Evolutionary conservation across 352 stramenopile genomes (phyloP), one percentile per base, ranked within the genome.

Genomic region (Hyphochytrium catenoides): DNA sequence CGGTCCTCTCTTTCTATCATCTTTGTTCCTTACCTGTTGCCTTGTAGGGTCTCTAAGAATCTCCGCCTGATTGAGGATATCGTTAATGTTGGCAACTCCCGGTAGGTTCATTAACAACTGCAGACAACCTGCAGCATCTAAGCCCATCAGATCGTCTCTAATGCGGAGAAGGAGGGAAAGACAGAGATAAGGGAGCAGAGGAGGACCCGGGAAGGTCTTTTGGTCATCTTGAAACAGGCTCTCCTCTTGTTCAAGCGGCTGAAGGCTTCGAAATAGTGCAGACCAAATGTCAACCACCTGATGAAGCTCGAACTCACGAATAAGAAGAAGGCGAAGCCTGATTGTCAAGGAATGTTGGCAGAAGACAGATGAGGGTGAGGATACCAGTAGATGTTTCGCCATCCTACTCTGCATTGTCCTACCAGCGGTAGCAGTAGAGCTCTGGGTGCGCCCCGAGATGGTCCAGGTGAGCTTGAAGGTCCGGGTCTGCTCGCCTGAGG

Each of bases 351-450:
- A n/a, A n/a, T n/a, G n/a, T n/a, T n/a, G n/a, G n/a, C n/a, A n/a
- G n/a, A n/a, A n/a, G n/a, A n/a, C n/a, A n/a, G n/a, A n/a, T n/a
- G n/a, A n/a, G n/a, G n/a, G n/a, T n/a, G n/a, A n/a, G n/a, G n/a
- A n/a, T n/a, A n/a, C n/a, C n/a, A n/a, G n/a, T n/a, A n/a, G n/a
- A n/a, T n/a, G n/a, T n/a, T n/a, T n/a, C n/a, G n/a, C n/a, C n/a
- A n/a, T n/a, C n/a, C n/a, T n/a, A n/a, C n/a, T n/a, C n/a, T n/a
- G n/a, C n/a, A n/a, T n/a, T n/a, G n/a, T n/a, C n/a, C n/a, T n/a
- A n/a, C 68, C 68, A 82, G 7, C 68, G 55, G 12, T 79, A 46
- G 19, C 68, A 78, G 45, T 82, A 78, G 21, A 63, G 78, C 36
- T 79, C 63, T 1, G 68, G 68, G 0, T 72, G 51, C 32, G 79